Evolutionary conservation across 2,329 filamentous ascomycete genomes (phyloP).

Genomic region (Teratosphaeriaceae sp.): DNA sequence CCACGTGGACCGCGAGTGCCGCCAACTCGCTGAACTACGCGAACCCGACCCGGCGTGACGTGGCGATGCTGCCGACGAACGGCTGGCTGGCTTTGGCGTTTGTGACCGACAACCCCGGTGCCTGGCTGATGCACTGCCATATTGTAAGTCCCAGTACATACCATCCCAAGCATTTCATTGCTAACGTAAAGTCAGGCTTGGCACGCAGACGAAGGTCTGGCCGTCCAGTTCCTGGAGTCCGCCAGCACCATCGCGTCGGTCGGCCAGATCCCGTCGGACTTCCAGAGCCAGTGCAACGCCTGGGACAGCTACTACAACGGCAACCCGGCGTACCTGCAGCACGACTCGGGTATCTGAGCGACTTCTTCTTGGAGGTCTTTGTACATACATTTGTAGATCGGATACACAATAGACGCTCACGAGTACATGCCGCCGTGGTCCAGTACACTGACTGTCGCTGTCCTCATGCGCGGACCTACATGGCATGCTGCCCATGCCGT

Average conservation of each 20-base stretch:
- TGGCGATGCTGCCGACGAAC: slow-evolving; percentile 31
- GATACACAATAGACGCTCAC: too few relatives aligned
- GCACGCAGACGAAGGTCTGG: slow-evolving; percentile 29
- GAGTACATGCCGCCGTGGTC: too few relatives aligned
- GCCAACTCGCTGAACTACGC: slow-evolving; percentile 24
- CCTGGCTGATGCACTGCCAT: slow-evolving; percentile 14
- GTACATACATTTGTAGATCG: not conserved
- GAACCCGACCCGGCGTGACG: slow-evolving; percentile 36
- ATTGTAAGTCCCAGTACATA: slow-evolving; percentile 10
- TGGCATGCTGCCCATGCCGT: too few relatives aligned
- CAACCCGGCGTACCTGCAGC: slow-evolving; percentile 20
- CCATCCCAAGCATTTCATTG: not conserved
- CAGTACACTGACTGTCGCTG: too few relatives aligned
- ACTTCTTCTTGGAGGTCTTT: too few relatives aligned
- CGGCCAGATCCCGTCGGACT: slow-evolving; percentile 18
- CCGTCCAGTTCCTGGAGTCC: slow-evolving; percentile 29
- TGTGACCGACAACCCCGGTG: slow-evolving; percentile 33
- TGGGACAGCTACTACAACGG: slow-evolving; percentile 25
- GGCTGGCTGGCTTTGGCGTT: slow-evolving; percentile 38
- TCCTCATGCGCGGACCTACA: too few relatives aligned
- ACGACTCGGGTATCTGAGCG: slow-evolving; percentile 27
- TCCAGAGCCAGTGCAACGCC: slow-evolving; percentile 23
- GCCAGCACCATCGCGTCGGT: slow-evolving; percentile 17
- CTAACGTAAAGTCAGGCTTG: slow-evolving; percentile 12
- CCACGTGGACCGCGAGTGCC: slow-evolving; percentile 18